These are phyloP conservation scores for Tremella fuciformis DNA, from an alignment of 768 basidiomycete species.

Conservation along the genomic window DNA sequence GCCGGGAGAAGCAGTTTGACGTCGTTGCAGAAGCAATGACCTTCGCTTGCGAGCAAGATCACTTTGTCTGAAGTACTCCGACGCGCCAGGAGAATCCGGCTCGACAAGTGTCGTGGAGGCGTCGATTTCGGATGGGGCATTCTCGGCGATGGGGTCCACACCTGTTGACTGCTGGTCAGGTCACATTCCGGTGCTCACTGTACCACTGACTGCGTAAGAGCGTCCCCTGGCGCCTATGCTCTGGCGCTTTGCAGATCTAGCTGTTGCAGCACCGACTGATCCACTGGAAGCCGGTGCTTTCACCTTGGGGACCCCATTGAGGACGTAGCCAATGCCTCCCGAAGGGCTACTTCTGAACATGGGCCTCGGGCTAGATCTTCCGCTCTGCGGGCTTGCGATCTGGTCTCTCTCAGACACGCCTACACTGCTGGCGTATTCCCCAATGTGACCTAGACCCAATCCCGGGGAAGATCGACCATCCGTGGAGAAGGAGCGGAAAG, in stretches of 20 bases:
- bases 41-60: slow-evolving; percentile 34
- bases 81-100: slow-evolving; percentile 31
- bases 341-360: slow-evolving; percentile 35
- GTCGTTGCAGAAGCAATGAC: slow-evolving; percentile 33
- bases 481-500: slow-evolving; percentile 30
- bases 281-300: not conserved
- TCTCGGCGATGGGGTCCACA: slow-evolving; percentile 47
- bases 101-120: not conserved
- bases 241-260: not conserved
- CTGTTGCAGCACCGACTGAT: not conserved
- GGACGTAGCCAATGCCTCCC: slow-evolving; percentile 42
- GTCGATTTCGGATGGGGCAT: slow-evolving; percentile 18
- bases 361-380: slow-evolving; percentile 30
- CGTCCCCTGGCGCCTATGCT: not conserved
- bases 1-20: slow-evolving; percentile 30
- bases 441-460: slow-evolving; percentile 40
- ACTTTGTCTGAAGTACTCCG: slow-evolving; percentile 37
- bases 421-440: slow-evolving; percentile 35
- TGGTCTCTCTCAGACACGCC: slow-evolving; percentile 13
- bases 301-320: slow-evolving; percentile 44
- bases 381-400: slow-evolving; percentile 12
- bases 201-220: slow-evolving; percentile 14
- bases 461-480: slow-evolving; percentile 32
- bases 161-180: slow-evolving; percentile 26
- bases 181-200: too few species aligned